Percentiles rank a stretch among this genome's conserved stretches.
Evolutionary conservation across 192 early-diverging fungal genomes (phyloP).

Genomic region (Backusella australiensis): DNA sequence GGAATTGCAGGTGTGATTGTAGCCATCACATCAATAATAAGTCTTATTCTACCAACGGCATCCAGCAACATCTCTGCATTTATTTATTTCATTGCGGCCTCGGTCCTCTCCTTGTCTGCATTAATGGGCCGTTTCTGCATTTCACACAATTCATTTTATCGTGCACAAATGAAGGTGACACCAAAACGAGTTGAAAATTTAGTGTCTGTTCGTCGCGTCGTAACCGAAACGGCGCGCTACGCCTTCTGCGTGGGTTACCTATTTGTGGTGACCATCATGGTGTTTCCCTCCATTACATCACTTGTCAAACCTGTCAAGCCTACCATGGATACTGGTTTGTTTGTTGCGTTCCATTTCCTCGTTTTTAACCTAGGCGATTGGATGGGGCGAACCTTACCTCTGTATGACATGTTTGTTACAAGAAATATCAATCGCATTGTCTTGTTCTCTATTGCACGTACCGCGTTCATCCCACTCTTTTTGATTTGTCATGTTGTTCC

Average conservation of each 20-base stretch:
- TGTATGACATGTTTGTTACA: conserved; percentile 47
- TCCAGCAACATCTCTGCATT: conserved; percentile 37
- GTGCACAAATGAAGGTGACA: conserved; percentile 27
- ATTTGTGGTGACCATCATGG: conserved; percentile 64
- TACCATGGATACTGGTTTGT: conserved; percentile 45
- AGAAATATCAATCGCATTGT: conserved; percentile 44
- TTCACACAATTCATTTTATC: conserved; percentile 41
- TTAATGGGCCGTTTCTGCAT: conserved; percentile 42
- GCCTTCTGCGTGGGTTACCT: conserved; percentile 50
- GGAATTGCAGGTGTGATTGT: conserved; percentile 66
- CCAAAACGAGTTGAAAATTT: not conserved
- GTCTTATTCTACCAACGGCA: conserved; percentile 37
- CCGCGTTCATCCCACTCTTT: conserved; percentile 66
- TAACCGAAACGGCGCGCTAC: conserved; percentile 24
- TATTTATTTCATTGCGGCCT: conserved; percentile 49
- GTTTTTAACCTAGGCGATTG: conserved; percentile 73
- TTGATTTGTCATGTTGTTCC: conserved; percentile 28
- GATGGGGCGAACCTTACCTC: conserved; percentile 58
- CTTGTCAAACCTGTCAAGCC: conserved; percentile 50
- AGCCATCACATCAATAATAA: conserved; percentile 36
- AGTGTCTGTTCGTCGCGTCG: conserved; percentile 6
- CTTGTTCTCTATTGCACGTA: conserved; percentile 43
- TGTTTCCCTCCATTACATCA: conserved; percentile 76
- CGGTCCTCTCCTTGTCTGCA: conserved; percentile 36
- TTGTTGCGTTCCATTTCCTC: conserved; percentile 74